Evolutionary conservation across 306 rosid genomes (phyloP).

Genomic region (Cucurbita maxima): DNA sequence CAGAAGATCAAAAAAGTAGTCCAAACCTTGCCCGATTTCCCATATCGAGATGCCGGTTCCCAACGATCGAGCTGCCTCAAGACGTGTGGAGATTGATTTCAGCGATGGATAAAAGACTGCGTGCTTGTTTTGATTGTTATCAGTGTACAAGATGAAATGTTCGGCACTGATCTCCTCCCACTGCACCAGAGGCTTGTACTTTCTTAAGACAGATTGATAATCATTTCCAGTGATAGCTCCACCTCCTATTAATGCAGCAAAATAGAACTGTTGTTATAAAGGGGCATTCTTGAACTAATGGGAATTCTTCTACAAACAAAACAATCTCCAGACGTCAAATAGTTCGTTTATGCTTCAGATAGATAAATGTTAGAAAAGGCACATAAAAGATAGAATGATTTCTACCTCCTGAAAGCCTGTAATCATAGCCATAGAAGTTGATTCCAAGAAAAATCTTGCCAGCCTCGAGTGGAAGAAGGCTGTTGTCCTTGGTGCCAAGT

Average conservation of each 20-base stretch:
- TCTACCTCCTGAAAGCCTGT: conserved; percentile 51
- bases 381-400: neutral
- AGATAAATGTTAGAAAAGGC: neutral
- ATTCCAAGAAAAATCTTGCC: conserved; percentile 74
- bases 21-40: conserved; percentile 99
- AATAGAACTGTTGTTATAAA: neutral
- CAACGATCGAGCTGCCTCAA: conserved; percentile 74
- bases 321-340: neutral
- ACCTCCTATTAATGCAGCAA: conserved; percentile 39
- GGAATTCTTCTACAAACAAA: neutral
- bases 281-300: neutral
- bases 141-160: conserved; percentile 56
- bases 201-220: conserved; percentile 60
- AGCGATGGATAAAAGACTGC: conserved; percentile 81
- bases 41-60: conserved; percentile 87
- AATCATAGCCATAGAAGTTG: conserved; percentile 93
- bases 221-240: conserved; percentile 75
- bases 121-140: conserved; percentile 34
- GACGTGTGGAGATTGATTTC: conserved; percentile 61
- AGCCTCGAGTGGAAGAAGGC: conserved; percentile 19
- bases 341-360: neutral
- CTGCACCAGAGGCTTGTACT: conserved; percentile 52
- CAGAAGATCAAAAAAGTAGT: conserved; percentile 75
- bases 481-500: conserved; percentile 30
- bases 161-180: conserved; percentile 84